Conservation (phyloP, 2,329 filamentous ascomycete genomes). For the Falciphora oryzae region DNA sequence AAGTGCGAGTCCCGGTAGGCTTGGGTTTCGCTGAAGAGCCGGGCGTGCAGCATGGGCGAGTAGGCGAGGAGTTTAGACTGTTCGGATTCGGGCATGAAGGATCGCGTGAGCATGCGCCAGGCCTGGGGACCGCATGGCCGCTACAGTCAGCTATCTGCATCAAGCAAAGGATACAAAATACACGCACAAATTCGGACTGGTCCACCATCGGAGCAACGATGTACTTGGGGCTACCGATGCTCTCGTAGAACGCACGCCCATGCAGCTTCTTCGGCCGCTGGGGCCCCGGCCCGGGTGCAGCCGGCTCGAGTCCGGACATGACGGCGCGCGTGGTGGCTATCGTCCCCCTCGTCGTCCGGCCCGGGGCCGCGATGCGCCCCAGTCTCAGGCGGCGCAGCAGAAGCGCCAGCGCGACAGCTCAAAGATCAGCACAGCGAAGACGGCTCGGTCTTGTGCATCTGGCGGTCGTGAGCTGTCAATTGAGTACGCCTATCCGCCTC, state of each 20-base stretch:
- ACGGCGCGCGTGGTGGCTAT: slow-evolving; percentile 12
- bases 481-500: too few relatives aligned
- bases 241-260: slow-evolving; percentile 89
- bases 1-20: slow-evolving; percentile 79
- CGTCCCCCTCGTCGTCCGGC: neutral
- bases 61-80: slow-evolving; percentile 72
- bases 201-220: slow-evolving; percentile 97
- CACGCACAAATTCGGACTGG: slow-evolving; percentile 88
- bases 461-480: too few relatives aligned
- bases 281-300: slow-evolving; percentile 8
- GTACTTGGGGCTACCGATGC: slow-evolving; percentile 84
- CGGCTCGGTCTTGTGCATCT: too few relatives aligned
- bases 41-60: slow-evolving; percentile 93
- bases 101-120: slow-evolving; percentile 94
- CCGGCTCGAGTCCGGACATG: slow-evolving; percentile 6
- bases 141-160: neutral
- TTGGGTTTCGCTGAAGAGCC: slow-evolving; percentile 71
- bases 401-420: slow-evolving; percentile 3
- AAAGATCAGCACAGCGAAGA: too few relatives aligned
- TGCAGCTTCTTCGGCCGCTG: slow-evolving; percentile 54
- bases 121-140: slow-evolving; percentile 50
- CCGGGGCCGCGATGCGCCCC: slow-evolving; percentile 15
- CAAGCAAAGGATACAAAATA: neutral
- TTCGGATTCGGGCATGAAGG: slow-evolving; percentile 68
- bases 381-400: slow-evolving; percentile 6